Conservation (phyloP, 305 asterid species). For the Fraxinus velutina region DNA sequence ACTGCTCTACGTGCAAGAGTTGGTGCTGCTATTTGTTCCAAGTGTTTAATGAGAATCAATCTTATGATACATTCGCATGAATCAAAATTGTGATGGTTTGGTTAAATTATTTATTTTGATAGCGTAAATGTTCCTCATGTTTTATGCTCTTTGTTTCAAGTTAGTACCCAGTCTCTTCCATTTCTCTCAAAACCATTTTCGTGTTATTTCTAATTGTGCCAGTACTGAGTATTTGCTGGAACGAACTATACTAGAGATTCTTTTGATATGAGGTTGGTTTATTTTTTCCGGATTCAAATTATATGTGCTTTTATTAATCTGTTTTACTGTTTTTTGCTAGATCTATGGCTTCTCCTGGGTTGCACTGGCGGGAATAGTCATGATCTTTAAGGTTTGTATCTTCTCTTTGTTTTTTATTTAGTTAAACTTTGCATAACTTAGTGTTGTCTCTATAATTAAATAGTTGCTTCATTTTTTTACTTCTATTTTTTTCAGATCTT, state of each 20-base stretch:
- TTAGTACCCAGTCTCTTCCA: background rate
- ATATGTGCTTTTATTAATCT: background rate
- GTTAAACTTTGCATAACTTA: background rate
- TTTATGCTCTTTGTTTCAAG: background rate
- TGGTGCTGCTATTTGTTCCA: background rate
- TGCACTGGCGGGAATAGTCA: slow-evolving; percentile 68
- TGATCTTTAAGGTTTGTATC: slow-evolving; percentile 77
- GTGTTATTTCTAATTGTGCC: background rate
- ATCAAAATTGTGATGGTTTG: background rate
- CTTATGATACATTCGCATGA: background rate
- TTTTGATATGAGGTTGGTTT: background rate
- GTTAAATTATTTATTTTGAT: background rate
- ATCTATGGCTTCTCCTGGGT: slow-evolving; percentile 95
- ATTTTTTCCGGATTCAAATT: background rate
- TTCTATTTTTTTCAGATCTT: slow-evolving; percentile 50
- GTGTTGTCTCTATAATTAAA: background rate
- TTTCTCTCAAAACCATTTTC: background rate
- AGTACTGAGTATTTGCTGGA: background rate
- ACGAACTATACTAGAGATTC: background rate
- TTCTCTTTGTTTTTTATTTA: slow-evolving; percentile 4
- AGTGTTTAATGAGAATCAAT: background rate
- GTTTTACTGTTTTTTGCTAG: slow-evolving; percentile 34
- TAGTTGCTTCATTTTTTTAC: slow-evolving; percentile 16
- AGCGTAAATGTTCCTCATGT: background rate
- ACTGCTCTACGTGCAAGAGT: slow-evolving; percentile 1